A percentile compares a stretch with the other conserved stretches of the same genome.
Conservation (phyloP, 2,329 filamentous ascomycete species). For the Bipolaris oryzae region DNA sequence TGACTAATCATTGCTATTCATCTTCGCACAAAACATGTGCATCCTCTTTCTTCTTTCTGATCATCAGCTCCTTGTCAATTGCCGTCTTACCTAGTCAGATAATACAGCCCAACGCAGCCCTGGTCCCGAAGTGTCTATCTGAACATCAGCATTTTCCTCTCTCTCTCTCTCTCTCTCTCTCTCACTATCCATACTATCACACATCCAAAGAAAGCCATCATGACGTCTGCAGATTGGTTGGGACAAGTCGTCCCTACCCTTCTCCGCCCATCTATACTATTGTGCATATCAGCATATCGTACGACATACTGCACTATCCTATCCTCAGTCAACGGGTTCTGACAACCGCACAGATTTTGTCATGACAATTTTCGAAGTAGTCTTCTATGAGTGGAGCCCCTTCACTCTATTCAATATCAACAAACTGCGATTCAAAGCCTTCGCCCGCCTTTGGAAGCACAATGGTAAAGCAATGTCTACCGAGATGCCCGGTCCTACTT, state of each 20-base stretch:
- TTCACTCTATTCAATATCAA: conserved; percentile 37
- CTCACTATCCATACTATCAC: background rate
- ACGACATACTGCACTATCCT: background rate
- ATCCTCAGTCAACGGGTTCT: background rate
- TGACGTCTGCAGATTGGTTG: conserved; percentile 24
- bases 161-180: background rate
- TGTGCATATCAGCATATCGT: conserved; percentile 39
- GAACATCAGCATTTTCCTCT: background rate
- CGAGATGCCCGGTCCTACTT: conserved; percentile 43
- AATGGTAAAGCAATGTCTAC: conserved; percentile 46
- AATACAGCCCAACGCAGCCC: background rate
- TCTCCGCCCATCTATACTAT: conserved; percentile 37
- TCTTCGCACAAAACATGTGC: background rate
- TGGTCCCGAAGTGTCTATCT: background rate
- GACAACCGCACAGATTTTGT: conserved; percentile 35
- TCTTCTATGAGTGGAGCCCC: conserved; percentile 37
- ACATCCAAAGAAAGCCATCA: background rate
- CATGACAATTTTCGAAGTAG: conserved; percentile 42
- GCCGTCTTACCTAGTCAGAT: background rate
- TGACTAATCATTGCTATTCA: background rate
- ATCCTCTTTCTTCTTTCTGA: background rate
- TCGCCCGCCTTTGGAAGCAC: conserved; percentile 45
- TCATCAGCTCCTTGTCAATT: background rate
- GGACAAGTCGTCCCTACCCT: conserved; percentile 31
- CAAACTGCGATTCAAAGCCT: conserved; percentile 40